A percentile compares a stretch with the other conserved stretches of the same genome.
phyloP scores from a whole-genome alignment of 441 rosid genomes.

The Raphanus hybrid region DNA sequence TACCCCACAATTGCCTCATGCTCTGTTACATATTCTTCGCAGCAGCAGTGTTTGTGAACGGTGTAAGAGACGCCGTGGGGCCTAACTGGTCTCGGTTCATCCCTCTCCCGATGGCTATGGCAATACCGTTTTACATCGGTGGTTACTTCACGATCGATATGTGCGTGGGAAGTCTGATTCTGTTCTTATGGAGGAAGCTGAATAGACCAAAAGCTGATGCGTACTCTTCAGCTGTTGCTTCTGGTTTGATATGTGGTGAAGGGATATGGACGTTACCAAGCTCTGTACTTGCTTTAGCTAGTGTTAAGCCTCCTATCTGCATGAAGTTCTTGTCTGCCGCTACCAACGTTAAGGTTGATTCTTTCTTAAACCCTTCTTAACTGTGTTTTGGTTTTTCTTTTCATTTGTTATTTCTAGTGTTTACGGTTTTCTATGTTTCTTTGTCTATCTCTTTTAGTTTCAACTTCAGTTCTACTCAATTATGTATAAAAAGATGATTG shows the following conservation, averaged over 20 bases:
- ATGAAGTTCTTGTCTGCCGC: constrained; percentile 56
- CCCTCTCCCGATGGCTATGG: constrained; percentile 66
- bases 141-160: constrained; percentile 58
- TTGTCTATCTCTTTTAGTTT: constrained; percentile 20
- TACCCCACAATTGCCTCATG: constrained; percentile 69
- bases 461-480: constrained; percentile 14
- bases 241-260: constrained; percentile 62
- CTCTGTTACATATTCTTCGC: constrained; percentile 68
- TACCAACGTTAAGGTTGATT: constrained; percentile 45
- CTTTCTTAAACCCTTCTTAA: constrained; percentile 47
- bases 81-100: constrained; percentile 46
- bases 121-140: constrained; percentile 57
- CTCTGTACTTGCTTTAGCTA: constrained; percentile 53
- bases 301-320: constrained; percentile 61
- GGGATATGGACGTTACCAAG: constrained; percentile 60
- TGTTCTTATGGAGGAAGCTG: constrained; percentile 54
- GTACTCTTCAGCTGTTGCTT: constrained; percentile 53
- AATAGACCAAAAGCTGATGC: constrained; percentile 51
- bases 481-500: constrained; percentile 13
- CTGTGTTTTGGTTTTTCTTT: constrained; percentile 6
- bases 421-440: background rate
- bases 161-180: constrained; percentile 63
- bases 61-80: constrained; percentile 41
- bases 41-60: constrained; percentile 60
- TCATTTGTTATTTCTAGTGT: background rate